These are phyloP conservation scores for Stephania yunnanensis DNA, from an alignment of 164 flowering plant species.

Conservation along the genomic window DNA sequence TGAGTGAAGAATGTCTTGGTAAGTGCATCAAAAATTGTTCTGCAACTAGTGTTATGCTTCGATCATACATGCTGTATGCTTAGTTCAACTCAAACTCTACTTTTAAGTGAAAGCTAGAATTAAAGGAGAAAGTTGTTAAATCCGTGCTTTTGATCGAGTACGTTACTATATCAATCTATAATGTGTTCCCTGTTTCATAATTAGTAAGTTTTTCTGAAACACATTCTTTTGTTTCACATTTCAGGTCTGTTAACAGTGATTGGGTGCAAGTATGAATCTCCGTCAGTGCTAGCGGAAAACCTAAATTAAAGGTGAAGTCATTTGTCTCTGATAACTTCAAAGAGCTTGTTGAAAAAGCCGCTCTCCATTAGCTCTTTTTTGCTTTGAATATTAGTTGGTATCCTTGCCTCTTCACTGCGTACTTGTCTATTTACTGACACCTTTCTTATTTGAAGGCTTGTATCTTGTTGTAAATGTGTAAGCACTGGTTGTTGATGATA, in stretches of 20 bases:
- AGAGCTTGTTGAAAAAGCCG: constrained; percentile 52
- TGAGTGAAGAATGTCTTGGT: no score
- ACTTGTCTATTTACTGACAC: neutral
- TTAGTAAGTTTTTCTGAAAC: neutral
- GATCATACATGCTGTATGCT: no score
- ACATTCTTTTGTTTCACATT: constrained; percentile 10
- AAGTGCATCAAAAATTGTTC: no score
- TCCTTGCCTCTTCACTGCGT: neutral
- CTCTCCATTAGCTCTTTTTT: constrained; percentile 30
- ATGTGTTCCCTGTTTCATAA: neutral
- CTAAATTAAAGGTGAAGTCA: constrained; percentile 47
- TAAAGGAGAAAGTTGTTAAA: no score
- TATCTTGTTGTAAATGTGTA: neutral
- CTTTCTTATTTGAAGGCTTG: neutral
- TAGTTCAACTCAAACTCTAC: no score
- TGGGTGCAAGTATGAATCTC: constrained; percentile 65
- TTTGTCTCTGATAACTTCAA: constrained; percentile 52
- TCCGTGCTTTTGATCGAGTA: no score
- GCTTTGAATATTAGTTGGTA: constrained; percentile 5
- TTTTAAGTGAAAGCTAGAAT: no score
- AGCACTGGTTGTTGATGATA: neutral
- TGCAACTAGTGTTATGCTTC: no score
- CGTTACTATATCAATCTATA: no score
- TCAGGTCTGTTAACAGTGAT: constrained; percentile 61
- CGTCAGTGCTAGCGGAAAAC: constrained; percentile 28